phyloP scores from a whole-genome alignment of 345 rosid genomes.

The Syzygium aqueum region DNA sequence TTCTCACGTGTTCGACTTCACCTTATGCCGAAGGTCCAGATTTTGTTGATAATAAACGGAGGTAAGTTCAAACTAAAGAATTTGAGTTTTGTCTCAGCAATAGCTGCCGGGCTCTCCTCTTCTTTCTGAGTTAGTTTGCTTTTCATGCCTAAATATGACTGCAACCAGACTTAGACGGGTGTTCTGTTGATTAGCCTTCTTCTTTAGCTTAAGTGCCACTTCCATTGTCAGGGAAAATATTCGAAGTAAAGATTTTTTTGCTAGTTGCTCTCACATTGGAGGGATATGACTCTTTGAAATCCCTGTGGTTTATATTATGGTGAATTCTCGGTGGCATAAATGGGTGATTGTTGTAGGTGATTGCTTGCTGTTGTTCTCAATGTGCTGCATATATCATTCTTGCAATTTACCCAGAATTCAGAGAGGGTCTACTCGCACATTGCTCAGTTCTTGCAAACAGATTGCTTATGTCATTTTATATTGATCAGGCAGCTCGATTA shows the following conservation, averaged over 20 bases:
- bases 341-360: not conserved
- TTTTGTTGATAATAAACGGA: slow-evolving; percentile 54
- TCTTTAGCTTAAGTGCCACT: not conserved
- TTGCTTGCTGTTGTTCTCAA: not conserved
- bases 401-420: not conserved
- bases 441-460: not conserved
- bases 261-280: not conserved
- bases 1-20: slow-evolving; percentile 57
- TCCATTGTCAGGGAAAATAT: not conserved
- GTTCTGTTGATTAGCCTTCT: not conserved
- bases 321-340: not conserved
- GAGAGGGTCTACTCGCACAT: not conserved
- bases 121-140: not conserved
- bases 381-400: not conserved
- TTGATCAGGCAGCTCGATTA: slow-evolving; percentile 54
- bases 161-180: not conserved
- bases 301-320: not conserved
- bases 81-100: not conserved
- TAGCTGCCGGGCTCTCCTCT: not conserved
- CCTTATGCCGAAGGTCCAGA: slow-evolving; percentile 84
- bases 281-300: not conserved
- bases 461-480: not conserved
- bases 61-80: slow-evolving; percentile 20
- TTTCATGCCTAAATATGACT: not conserved
- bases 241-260: not conserved